Conservation (phyloP, 2,329 filamentous ascomycete species). For the Fusarium vanettenii region DNA sequence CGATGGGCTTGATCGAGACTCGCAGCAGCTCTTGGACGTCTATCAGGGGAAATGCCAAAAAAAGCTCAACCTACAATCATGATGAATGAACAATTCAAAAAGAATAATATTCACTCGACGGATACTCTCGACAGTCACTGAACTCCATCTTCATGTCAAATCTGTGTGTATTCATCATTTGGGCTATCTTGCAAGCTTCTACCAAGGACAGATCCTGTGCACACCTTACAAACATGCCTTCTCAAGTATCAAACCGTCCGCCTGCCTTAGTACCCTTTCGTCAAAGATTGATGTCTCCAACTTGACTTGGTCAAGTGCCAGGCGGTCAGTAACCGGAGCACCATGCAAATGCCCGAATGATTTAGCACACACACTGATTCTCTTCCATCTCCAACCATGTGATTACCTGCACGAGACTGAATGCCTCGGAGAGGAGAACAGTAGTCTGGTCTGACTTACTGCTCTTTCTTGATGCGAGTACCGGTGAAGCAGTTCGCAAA, state of each 20-base stretch:
- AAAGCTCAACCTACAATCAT: slow-evolving; percentile 39
- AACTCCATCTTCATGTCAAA: not conserved
- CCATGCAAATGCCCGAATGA: not conserved
- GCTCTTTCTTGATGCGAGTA: not conserved
- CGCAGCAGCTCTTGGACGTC: slow-evolving; percentile 51
- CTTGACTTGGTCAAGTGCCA: not conserved
- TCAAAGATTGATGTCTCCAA: slow-evolving; percentile 6
- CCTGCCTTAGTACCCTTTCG: not conserved
- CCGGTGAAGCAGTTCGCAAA: slow-evolving; percentile 30
- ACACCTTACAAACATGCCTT: slow-evolving; percentile 19
- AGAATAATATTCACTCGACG: not conserved
- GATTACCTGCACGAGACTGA: not conserved
- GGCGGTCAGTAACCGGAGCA: not conserved
- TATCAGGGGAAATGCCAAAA: slow-evolving; percentile 58
- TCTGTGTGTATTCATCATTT: not conserved
- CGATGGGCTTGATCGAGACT: slow-evolving; percentile 57
- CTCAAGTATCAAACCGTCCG: not conserved
- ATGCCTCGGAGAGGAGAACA: not conserved
- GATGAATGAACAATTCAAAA: not conserved
- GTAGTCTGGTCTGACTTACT: not conserved
- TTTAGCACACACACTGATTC: not conserved
- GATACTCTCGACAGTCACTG: not conserved
- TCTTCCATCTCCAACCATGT: not conserved
- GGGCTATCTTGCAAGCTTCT: not conserved
- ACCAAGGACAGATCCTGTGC: not conserved